phyloP scores from a whole-genome alignment of 2,329 filamentous ascomycete species.

The Hymenoscyphus scutula region DNA sequence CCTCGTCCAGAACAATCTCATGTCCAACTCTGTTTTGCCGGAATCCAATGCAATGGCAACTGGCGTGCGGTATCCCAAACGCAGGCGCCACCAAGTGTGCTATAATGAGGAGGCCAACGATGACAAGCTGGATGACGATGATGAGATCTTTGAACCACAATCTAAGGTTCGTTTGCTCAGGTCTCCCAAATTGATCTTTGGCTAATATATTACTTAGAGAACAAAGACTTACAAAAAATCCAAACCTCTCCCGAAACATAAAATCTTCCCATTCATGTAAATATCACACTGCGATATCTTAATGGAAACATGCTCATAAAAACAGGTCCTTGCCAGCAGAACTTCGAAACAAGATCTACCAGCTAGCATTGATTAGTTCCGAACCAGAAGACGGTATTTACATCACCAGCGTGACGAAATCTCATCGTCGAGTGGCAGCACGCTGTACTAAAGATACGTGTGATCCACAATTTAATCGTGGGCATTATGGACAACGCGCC shows the following conservation, averaged over 20 bases:
- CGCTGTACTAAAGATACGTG: neutral
- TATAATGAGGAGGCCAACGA: neutral
- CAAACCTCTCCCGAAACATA: neutral
- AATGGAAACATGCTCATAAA: neutral
- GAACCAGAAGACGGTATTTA: neutral
- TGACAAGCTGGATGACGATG: neutral
- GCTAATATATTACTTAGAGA: neutral
- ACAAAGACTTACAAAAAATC: neutral
- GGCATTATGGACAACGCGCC: neutral
- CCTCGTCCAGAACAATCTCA: no score
- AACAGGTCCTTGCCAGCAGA: neutral
- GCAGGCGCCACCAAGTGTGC: neutral
- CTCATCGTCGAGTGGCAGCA: neutral
- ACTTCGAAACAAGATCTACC: neutral
- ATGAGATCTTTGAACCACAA: neutral
- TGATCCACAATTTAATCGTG: neutral
- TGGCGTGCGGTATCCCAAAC: neutral
- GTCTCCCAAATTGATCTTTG: neutral
- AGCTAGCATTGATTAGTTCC: neutral
- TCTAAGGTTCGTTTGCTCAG: neutral
- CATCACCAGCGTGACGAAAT: neutral
- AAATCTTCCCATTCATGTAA: neutral
- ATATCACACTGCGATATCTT: neutral
- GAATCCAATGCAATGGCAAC: neutral
- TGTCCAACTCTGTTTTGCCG: neutral